Conservation (phyloP, 805 yeast genomes). For the Candida lessepsii region DNA sequence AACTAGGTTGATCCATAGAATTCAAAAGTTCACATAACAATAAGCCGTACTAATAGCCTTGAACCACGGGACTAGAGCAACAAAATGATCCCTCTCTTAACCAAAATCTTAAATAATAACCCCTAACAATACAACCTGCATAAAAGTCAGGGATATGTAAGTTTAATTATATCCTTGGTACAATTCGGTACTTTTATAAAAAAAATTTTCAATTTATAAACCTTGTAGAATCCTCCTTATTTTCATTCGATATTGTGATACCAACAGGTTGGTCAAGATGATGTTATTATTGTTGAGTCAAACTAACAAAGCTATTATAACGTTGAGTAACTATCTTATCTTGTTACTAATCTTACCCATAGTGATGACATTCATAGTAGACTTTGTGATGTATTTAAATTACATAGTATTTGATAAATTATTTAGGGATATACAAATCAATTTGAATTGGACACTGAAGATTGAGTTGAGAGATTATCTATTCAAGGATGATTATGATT, state of each 20-base stretch:
- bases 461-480: conserved; percentile 3
- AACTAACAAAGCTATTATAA: background rate
- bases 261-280: background rate
- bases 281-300: background rate
- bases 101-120: background rate
- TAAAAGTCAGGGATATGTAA: background rate
- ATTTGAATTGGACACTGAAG: conserved; percentile 1
- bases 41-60: too few species aligned
- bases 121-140: background rate
- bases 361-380: conserved; percentile 1
- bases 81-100: conserved; percentile 1
- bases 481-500: conserved; percentile 8
- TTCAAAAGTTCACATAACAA: too few species aligned
- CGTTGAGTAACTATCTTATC: conserved; percentile 4
- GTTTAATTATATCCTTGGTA: conserved; percentile 3
- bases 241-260: background rate
- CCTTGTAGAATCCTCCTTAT: background rate
- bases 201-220: conserved; percentile 3
- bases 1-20: too few species aligned
- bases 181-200: background rate
- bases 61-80: too few species aligned
- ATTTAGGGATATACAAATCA: background rate
- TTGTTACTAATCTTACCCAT: conserved; percentile 3
- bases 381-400: conserved; percentile 6
- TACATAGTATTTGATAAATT: conserved; percentile 3